Percentiles rank a stretch among this genome's conserved stretches.
These are phyloP conservation scores for Kwoniella shivajii DNA, from an alignment of 1,284 basidiomycete species.

Conservation along the genomic window DNA sequence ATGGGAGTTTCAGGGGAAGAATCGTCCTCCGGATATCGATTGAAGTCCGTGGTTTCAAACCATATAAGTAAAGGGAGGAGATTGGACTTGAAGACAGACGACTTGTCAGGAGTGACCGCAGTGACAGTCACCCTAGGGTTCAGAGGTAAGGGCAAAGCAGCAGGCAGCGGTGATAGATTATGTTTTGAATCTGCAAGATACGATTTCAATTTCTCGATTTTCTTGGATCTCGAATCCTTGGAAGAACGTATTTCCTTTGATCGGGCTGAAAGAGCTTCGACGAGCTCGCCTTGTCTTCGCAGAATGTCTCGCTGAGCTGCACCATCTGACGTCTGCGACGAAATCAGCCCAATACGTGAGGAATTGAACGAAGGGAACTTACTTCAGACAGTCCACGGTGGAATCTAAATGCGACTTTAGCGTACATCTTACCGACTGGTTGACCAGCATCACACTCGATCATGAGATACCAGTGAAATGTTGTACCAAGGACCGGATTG, in stretches of 20 bases:
- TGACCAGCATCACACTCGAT: constrained; percentile 79
- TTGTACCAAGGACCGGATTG: constrained; percentile 83
- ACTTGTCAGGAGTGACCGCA: constrained; percentile 86
- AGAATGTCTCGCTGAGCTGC: constrained; percentile 77
- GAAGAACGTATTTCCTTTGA: constrained; percentile 84
- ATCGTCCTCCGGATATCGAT: constrained; percentile 37
- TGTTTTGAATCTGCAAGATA: constrained; percentile 84
- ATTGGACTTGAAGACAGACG: constrained; percentile 96
- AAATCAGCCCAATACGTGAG: neutral
- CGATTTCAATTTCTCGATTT: constrained; percentile 89
- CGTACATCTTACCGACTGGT: constrained; percentile 86
- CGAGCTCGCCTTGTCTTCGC: constrained; percentile 79
- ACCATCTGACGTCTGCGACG: constrained; percentile 66
- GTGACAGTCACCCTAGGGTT: constrained; percentile 80
- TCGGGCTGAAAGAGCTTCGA: constrained; percentile 77
- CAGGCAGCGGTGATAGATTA: constrained; percentile 67
- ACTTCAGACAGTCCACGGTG: constrained; percentile 84
- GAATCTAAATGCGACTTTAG: constrained; percentile 82
- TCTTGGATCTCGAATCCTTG: constrained; percentile 92
- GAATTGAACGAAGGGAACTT: constrained; percentile 24
- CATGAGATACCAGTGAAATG: constrained; percentile 96
- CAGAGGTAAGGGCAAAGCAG: constrained; percentile 82
- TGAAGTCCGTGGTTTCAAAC: constrained; percentile 73
- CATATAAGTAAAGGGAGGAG: constrained; percentile 88
- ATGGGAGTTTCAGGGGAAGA: constrained; percentile 27